Base-by-base conservation (phyloP, 768 basidiomycete species). In the Infundibulicybe gibba region DNA sequence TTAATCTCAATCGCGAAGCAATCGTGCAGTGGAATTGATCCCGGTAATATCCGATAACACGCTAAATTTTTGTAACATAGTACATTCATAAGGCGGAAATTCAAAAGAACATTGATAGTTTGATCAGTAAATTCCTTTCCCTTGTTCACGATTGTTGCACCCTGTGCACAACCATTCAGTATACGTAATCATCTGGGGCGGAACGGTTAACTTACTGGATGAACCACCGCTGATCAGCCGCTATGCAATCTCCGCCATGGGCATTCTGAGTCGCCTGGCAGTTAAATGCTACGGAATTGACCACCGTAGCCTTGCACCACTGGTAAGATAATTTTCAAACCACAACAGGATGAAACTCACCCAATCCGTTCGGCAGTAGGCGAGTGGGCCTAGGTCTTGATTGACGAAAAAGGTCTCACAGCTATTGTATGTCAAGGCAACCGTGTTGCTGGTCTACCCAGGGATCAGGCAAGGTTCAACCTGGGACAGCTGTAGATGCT, bases 381-480 rank as follows among this genome's bases (percentile, higher is more conserved):
- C 59, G 19, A 76, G 51, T 17, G 61, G 51, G 20, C 45, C 58
- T 49, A 58, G 49, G 43, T 70, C 70, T 54, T 77, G 77, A 56
- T 79, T 76, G 32, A 73, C 58, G 59, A 78, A 73, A 64, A 76
- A 77, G 14, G 72, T 67, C 51, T 64, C 56, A 63, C 75, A 78
- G 52, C 59, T 68, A 13, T 57, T 41, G 55, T 65, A 78, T 19
- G 64, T 56, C 70, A 79, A 66, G 14, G 62, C 58, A 37, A 74
- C 55, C 10, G 66, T 64, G 52, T 71, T 68, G 45, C 69, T 69
- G 42, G 57, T 57, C 66, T 62, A 46, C 10, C 15, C 9, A 13
- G 5, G 15, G 21, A 35, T 53, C 35, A 45, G 32, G 12, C 38
- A 35, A 21, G 33, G 30, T 20, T 17, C 13, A 6, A 32, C 5